phyloP scores from a whole-genome alignment of 495 filamentous ascomycete species.

The Hyaloscypha hepaticicola region DNA sequence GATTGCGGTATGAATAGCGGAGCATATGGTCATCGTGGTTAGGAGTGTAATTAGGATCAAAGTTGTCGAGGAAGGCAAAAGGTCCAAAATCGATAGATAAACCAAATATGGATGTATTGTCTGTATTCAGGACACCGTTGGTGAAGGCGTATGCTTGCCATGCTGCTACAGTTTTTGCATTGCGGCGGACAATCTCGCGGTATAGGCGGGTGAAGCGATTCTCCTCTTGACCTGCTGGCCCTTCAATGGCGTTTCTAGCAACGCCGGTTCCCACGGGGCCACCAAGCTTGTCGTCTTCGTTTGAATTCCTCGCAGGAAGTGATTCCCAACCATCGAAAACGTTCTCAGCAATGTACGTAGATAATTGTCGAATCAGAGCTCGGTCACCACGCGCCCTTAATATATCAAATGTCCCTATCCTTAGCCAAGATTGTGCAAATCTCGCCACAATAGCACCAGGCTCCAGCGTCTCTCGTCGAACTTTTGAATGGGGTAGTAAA shows the following conservation, averaged over 20 bases:
- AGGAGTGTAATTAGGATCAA: slow-evolving; percentile 90
- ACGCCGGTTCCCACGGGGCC: slow-evolving; percentile 49
- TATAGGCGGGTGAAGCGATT: slow-evolving; percentile 88
- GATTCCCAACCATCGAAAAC: slow-evolving; percentile 82
- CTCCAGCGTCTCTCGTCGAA: slow-evolving; percentile 79
- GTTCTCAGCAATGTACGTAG: slow-evolving; percentile 80
- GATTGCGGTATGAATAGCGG: slow-evolving; percentile 89
- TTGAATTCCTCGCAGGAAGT: slow-evolving; percentile 58
- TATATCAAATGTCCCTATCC: slow-evolving; percentile 94
- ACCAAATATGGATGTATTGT: slow-evolving; percentile 91
- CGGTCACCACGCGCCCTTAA: slow-evolving; percentile 79
- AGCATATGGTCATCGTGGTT: slow-evolving; percentile 92
- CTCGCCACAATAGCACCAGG: slow-evolving; percentile 89
- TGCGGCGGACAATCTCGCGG: slow-evolving; percentile 80
- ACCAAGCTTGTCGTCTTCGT: slow-evolving; percentile 42
- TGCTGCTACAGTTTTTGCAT: slow-evolving; percentile 83
- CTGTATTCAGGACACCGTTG: slow-evolving; percentile 95
- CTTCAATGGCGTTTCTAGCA: slow-evolving; percentile 57
- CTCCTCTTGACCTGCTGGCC: slow-evolving; percentile 61
- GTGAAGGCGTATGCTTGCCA: slow-evolving; percentile 99
- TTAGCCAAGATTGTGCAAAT: slow-evolving; percentile 88
- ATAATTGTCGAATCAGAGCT: slow-evolving; percentile 64
- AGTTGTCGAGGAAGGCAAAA: slow-evolving; percentile 86
- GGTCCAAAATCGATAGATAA: slow-evolving; percentile 92
- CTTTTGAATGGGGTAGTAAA: slow-evolving; percentile 66